Conservation (phyloP, 2,329 filamentous ascomycete genomes). For the Botryotinia convoluta region DNA sequence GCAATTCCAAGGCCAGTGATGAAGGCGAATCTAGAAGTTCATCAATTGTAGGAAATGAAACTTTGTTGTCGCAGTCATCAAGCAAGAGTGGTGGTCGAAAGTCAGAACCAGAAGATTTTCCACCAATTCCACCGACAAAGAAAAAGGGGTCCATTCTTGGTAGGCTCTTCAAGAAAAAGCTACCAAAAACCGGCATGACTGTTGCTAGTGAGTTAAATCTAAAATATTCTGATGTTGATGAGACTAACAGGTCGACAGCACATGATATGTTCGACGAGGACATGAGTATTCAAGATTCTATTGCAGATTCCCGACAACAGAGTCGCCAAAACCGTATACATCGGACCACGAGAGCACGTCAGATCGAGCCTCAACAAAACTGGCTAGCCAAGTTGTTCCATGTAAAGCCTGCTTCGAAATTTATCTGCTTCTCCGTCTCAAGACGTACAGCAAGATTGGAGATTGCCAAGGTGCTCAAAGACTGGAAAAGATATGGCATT, state of each 20-base stretch:
- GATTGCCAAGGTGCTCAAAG: constrained; percentile 68
- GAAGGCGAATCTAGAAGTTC: constrained; percentile 26
- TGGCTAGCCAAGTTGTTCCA: constrained; percentile 89
- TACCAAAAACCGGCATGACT: constrained; percentile 32
- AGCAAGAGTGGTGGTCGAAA: constrained; percentile 22
- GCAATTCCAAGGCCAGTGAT: constrained; percentile 32
- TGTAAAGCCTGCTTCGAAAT: constrained; percentile 75
- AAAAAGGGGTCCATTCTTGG: constrained; percentile 36
- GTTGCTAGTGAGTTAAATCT: constrained; percentile 32
- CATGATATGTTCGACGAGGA: constrained; percentile 34
- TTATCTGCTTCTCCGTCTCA: constrained; percentile 72
- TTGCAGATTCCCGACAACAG: constrained; percentile 28
- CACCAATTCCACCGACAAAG: constrained; percentile 24
- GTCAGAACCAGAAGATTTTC: constrained; percentile 17
- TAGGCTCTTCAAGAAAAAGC: constrained; percentile 35
- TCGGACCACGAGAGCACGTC: constrained; percentile 32
- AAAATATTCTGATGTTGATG: background rate
- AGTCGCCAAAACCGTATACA: constrained; percentile 19
- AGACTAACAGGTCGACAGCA: constrained; percentile 22
- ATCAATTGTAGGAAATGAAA: constrained; percentile 21
- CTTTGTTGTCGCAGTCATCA: constrained; percentile 23
- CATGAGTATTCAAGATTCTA: constrained; percentile 30
- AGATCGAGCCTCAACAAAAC: constrained; percentile 69
- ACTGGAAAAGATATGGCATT: constrained; percentile 62
- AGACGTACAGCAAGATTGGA: constrained; percentile 75